phyloP scores from a whole-genome alignment of 176 grass and related monocot species.

The Poa annua region DNA sequence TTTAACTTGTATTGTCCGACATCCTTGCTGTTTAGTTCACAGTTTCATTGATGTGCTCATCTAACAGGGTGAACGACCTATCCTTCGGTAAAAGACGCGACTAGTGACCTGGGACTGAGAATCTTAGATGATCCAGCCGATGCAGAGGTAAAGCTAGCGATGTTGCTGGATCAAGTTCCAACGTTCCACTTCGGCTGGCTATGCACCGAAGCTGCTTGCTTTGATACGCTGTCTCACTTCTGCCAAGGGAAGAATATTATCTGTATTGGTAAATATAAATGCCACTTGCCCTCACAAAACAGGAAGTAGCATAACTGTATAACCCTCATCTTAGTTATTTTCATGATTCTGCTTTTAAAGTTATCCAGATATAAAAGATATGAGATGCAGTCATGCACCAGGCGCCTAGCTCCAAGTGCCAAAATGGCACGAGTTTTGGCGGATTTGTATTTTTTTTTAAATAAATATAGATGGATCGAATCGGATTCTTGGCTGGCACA shows the following conservation, averaged over 20 bases:
- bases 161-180: conserved; percentile 4
- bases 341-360: neutral
- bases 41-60: conserved; percentile 11
- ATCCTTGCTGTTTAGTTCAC: neutral
- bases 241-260: neutral
- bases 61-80: conserved; percentile 15
- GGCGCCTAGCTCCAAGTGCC: neutral
- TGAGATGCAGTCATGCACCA: neutral
- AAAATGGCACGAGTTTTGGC: neutral
- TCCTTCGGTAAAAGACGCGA: conserved; percentile 24
- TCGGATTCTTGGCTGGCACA: neutral
- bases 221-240: neutral
- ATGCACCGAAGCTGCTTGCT: neutral
- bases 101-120: neutral
- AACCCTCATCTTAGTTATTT: conserved; percentile 12
- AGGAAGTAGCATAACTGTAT: conserved; percentile 21
- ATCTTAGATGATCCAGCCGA: neutral
- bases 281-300: neutral
- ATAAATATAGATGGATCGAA: neutral
- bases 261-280: conserved; percentile 18
- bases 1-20: conserved; percentile 6
- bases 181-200: neutral
- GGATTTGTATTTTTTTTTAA: conserved; percentile 10
- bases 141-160: neutral
- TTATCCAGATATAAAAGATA: neutral